Percentiles rank a stretch among this genome's conserved stretches.
Conservation (phyloP, 2,329 filamentous ascomycete genomes). For the Xylaria sp. region DNA sequence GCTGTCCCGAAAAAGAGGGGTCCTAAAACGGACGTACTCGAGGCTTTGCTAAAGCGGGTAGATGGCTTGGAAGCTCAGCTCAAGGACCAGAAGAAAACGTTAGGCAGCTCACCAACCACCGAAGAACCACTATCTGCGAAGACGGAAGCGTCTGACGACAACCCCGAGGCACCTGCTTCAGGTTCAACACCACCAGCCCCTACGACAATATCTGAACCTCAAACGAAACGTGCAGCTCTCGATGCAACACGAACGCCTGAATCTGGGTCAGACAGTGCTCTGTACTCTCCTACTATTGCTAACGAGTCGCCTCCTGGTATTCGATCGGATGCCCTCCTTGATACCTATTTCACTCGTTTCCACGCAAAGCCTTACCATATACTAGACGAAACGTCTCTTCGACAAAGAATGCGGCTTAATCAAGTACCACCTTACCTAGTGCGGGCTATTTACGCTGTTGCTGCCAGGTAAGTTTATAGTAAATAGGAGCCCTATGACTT, state of each 20-base stretch:
- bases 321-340: conserved; percentile 71
- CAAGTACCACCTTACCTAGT: conserved; percentile 68
- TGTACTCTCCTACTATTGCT: conserved; percentile 55
- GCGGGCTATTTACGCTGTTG: conserved; percentile 69
- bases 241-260: conserved; percentile 52
- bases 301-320: conserved; percentile 60
- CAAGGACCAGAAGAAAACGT: conserved; percentile 69
- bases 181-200: conserved; percentile 42
- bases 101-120: conserved; percentile 54
- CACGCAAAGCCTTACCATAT: conserved; percentile 87
- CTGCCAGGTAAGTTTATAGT: conserved; percentile 62
- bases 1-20: conserved; percentile 90
- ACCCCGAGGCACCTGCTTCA: conserved; percentile 37
- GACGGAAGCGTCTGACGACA: conserved; percentile 44
- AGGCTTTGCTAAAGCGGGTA: conserved; percentile 84
- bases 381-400: conserved; percentile 78
- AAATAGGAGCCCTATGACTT: not conserved
- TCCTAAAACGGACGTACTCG: conserved; percentile 88
- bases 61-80: conserved; percentile 85
- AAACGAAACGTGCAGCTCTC: conserved; percentile 54
- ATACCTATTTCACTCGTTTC: conserved; percentile 81
- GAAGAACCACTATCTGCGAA: conserved; percentile 46
- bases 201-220: conserved; percentile 52
- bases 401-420: conserved; percentile 75
- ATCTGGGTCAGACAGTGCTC: conserved; percentile 50